Conservation (phyloP, 2,329 filamentous ascomycete genomes). For the Talaromyces sp. region DNA sequence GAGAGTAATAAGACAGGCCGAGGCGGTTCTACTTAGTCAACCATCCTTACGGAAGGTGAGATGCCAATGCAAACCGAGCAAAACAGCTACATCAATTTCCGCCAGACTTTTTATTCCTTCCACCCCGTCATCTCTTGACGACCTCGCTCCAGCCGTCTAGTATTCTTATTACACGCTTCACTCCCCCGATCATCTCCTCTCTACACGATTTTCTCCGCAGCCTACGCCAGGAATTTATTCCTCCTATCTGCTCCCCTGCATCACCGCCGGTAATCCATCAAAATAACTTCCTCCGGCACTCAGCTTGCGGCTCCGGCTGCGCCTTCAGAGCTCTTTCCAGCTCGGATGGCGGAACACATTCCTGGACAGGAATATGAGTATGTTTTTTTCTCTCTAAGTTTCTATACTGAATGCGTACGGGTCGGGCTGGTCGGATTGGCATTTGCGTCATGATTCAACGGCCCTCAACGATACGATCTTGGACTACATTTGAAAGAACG, state of each 20-base stretch:
- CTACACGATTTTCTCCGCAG: background rate
- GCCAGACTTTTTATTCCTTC: background rate
- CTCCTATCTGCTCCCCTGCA: background rate
- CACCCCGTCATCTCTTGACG: background rate
- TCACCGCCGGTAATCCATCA: slow-evolving; percentile 2
- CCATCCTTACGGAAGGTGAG: background rate
- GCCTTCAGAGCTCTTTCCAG: slow-evolving; percentile 25
- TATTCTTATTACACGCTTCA: background rate
- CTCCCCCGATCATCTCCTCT: background rate
- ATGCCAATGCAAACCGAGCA: background rate
- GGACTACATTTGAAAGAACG: background rate
- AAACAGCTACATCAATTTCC: slow-evolving; percentile 3
- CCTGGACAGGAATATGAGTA: slow-evolving; percentile 48
- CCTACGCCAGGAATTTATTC: background rate
- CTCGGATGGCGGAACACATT: slow-evolving; percentile 44
- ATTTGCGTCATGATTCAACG: background rate
- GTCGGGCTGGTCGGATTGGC: background rate
- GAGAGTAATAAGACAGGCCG: background rate
- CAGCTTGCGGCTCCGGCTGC: slow-evolving; percentile 32
- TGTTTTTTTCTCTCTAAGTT: background rate
- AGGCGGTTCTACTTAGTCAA: slow-evolving; percentile 5
- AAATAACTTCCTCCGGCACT: slow-evolving; percentile 10
- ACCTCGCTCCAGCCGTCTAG: background rate
- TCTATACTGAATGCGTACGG: background rate
- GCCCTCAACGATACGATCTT: background rate